phyloP scores from a whole-genome alignment of 306 rosid species.

The Geum urbanum region DNA sequence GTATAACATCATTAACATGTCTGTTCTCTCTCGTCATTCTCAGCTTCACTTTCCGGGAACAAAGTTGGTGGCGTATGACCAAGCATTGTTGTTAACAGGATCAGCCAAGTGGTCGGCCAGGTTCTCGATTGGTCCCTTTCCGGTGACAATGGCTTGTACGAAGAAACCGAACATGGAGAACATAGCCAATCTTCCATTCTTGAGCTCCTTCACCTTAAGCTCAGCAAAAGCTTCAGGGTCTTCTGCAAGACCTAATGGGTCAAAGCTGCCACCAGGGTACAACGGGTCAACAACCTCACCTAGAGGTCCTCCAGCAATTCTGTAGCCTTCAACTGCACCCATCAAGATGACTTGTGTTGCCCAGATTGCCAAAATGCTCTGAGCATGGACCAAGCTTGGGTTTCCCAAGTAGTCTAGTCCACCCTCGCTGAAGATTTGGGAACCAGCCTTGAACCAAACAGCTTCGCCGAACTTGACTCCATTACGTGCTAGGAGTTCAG shows the following conservation, averaged over 20 bases:
- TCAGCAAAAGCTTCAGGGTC: conserved; percentile 28
- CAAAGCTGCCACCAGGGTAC: conserved; percentile 26
- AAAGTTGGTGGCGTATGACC: conserved; percentile 30
- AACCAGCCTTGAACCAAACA: conserved; percentile 33
- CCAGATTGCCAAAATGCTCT: conserved; percentile 30
- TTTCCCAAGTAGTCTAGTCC: conserved; percentile 35
- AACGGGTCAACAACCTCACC: conserved; percentile 21
- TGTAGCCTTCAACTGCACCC: conserved; percentile 26
- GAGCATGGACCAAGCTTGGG: conserved; percentile 27
- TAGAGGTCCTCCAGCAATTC: conserved; percentile 18
- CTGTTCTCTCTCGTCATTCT: background rate
- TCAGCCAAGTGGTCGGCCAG: conserved; percentile 19
- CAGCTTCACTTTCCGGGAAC: conserved; percentile 16
- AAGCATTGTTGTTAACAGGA: conserved; percentile 29
- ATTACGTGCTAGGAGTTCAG: conserved; percentile 28
- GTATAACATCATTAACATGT: background rate
- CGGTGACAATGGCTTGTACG: conserved; percentile 25
- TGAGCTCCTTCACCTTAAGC: conserved; percentile 28
- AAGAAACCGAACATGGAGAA: conserved; percentile 29
- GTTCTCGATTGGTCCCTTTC: conserved; percentile 31
- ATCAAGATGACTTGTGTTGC: conserved; percentile 23
- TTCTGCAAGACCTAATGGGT: conserved; percentile 18
- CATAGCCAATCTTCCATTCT: conserved; percentile 27
- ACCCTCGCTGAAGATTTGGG: conserved; percentile 37
- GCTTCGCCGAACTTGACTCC: conserved; percentile 39